Evolutionary conservation across 208 protist genomes (phyloP), one percentile per base, ranked within the genome.

Genomic region (Trypanosoma brucei): DNA sequence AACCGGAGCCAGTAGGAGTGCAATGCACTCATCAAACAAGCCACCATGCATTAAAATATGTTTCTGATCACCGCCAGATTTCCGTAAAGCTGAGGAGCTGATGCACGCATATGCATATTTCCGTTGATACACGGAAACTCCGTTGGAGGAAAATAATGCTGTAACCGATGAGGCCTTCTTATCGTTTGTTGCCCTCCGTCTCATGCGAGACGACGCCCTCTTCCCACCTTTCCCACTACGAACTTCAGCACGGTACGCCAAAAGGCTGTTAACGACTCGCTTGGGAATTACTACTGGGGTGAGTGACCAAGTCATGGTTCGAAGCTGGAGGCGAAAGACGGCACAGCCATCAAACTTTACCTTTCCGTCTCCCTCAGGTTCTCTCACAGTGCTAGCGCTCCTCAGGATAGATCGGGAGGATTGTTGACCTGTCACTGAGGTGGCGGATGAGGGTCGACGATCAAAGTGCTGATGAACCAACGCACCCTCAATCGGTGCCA

Each of bases 21-120:
- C 42, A 11, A 46, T 46, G 11, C 11, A 14, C 6, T 46, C 42
- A 6, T 46, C 42, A 14, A 11, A 11, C 42, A 46, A 14, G 6
- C 88, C 88, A 49, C 88, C 88, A 70, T 94, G 88, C 71, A 92
- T 82, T 8, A 92, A 74, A 2, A 94, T 49, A 67, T 52, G 11
- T 62, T 66, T 72, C 9, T 72, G 53, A 2, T 38, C 50, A 55
- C 34, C 59, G 50, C 46, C 52, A 37, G 22, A 6, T 64, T 55
- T 3, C 54, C 37, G 56, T 73, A 11, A 53, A 54, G 7, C 62
- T 45, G 40, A 59, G 31, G 46, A 79, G 66, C 33, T 81, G 72
- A 68, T 79, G 71, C 67, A 68, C 1, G 80, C 81, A 44, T 75
- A 83, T 34, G 72, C 77, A 62, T 91, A 95, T 74, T 95, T 95